A percentile compares a stretch with the other conserved stretches of the same genome.
phyloP scores from a whole-genome alignment of 2,329 filamentous ascomycete species.

The Cordyceps javanica region DNA sequence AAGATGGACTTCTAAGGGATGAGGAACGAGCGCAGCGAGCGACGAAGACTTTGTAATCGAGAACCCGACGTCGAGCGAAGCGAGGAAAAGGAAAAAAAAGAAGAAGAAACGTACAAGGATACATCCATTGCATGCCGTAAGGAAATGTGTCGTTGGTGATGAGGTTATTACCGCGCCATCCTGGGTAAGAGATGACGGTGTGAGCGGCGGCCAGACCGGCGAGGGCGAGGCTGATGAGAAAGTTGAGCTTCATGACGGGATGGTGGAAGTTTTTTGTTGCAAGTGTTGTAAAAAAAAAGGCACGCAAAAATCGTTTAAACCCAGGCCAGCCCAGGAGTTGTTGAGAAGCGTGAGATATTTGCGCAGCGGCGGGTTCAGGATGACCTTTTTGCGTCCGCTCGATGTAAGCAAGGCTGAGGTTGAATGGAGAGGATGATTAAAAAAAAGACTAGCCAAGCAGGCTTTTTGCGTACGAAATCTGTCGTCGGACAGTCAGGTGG shows the following conservation, averaged over 20 bases:
- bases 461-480: not conserved
- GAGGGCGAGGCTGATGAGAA: constrained; percentile 33
- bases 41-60: not conserved
- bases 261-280: not conserved
- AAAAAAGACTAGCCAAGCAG: not conserved
- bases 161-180: constrained; percentile 82
- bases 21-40: not conserved
- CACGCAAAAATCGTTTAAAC: not conserved
- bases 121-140: constrained; percentile 92
- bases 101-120: constrained; percentile 66
- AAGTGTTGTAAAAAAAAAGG: not conserved
- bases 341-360: not conserved
- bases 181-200: constrained; percentile 79
- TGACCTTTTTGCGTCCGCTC: too few species aligned
- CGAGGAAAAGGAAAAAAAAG: not conserved
- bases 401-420: not conserved
- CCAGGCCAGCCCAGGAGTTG: constrained; percentile 6
- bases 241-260: constrained; percentile 32
- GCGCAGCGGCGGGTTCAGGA: too few species aligned
- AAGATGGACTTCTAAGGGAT: too few species aligned
- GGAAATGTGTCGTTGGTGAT: constrained; percentile 72
- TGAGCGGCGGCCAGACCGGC: constrained; percentile 57
- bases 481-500: not conserved
- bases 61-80: not conserved
- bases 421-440: too few species aligned